These are phyloP conservation scores for Anisogramma anomala DNA, from an alignment of 2,329 filamentous ascomycete species.

Conservation along the genomic window DNA sequence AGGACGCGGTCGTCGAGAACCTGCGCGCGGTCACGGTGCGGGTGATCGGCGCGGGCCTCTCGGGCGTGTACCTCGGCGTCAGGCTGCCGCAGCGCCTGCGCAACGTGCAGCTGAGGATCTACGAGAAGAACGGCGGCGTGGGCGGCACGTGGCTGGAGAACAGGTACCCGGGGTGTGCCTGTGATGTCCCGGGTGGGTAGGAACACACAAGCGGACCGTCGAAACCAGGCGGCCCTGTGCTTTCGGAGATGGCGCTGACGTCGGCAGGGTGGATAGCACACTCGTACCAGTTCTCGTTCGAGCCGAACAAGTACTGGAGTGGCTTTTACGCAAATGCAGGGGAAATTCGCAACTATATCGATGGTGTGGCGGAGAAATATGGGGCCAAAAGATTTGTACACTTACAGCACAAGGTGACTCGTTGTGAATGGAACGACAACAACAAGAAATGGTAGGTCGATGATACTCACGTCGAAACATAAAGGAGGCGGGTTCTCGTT, in stretches of 20 bases:
- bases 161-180: conserved; percentile 14
- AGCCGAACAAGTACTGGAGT: conserved; percentile 5
- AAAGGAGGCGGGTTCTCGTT: background rate
- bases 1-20: conserved; percentile 12
- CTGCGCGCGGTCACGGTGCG: conserved; percentile 10
- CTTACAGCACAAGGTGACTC: conserved; percentile 31
- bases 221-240: background rate
- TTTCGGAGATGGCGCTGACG: background rate
- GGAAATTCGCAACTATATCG: conserved; percentile 21
- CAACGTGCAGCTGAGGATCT: conserved; percentile 11
- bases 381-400: conserved; percentile 30
- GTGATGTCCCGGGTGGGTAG: conserved; percentile 10
- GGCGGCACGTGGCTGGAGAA: conserved; percentile 22
- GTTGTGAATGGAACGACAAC: conserved; percentile 28
- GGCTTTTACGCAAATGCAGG: conserved; percentile 17
- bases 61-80: conserved; percentile 13
- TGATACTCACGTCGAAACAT: background rate
- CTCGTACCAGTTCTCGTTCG: conserved; percentile 7
- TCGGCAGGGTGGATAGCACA: conserved; percentile 1
- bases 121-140: conserved; percentile 23
- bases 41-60: conserved; percentile 14
- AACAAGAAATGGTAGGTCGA: background rate
- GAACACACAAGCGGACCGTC: background rate
- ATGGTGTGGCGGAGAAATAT: conserved; percentile 22
- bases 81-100: conserved; percentile 11